Percentiles rank a stretch among this genome's conserved stretches.
Evolutionary conservation across 148 eudicot genomes (phyloP).

Genomic region (Pouteria glomerata): DNA sequence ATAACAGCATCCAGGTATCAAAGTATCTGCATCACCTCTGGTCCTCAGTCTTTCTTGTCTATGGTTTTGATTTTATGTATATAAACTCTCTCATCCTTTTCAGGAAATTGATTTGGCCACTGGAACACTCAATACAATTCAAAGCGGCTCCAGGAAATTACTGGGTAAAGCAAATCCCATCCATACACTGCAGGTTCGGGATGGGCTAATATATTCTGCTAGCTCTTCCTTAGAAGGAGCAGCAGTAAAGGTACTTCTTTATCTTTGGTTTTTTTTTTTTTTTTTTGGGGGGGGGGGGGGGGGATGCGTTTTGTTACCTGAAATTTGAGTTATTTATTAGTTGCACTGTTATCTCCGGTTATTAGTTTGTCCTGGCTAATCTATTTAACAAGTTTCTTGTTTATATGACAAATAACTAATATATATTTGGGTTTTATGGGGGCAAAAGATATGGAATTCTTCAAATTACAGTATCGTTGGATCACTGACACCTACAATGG

Average conservation of each 20-base stretch:
- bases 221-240: slow-evolving; percentile 37
- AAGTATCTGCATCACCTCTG: not conserved
- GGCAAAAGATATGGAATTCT: slow-evolving; percentile 38
- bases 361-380: no score
- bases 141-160: slow-evolving; percentile 37
- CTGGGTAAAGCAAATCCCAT: slow-evolving; percentile 36
- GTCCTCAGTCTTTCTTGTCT: not conserved
- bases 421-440: not conserved
- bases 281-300: no score
- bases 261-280: no score
- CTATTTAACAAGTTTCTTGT: not conserved
- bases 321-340: no score
- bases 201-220: slow-evolving; percentile 37
- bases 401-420: not conserved
- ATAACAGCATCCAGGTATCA: slow-evolving; percentile 46
- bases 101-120: slow-evolving; percentile 49
- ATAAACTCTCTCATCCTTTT: not conserved
- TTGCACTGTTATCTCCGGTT: no score
- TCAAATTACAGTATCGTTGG: slow-evolving; percentile 36
- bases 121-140: slow-evolving; percentile 34
- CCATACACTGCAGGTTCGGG: slow-evolving; percentile 29
- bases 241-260: slow-evolving; percentile 32
- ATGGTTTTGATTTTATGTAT: no score
- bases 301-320: no score
- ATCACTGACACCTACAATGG: slow-evolving; percentile 30